Conservation (phyloP, 2,329 filamentous ascomycete species). For the Sporothrix mexicana region DNA sequence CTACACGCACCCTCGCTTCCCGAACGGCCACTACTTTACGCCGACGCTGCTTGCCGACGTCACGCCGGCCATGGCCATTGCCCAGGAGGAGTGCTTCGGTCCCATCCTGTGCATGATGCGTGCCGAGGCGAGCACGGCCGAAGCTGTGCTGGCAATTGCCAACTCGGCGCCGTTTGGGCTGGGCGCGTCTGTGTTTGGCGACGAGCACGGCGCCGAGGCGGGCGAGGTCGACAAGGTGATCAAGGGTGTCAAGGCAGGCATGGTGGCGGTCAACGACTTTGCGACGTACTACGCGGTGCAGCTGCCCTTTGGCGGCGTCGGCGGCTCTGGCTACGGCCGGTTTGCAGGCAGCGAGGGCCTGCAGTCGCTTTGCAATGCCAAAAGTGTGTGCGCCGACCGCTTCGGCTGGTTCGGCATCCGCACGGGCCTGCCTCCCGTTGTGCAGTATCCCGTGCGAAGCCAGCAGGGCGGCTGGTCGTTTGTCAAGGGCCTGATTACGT, state of each 20-base stretch:
- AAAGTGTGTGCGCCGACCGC: constrained; percentile 82
- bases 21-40: constrained; percentile 85
- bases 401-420: constrained; percentile 64
- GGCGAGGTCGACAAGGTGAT: constrained; percentile 68
- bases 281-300: constrained; percentile 92
- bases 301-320: constrained; percentile 90
- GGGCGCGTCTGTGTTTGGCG: constrained; percentile 86
- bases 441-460: constrained; percentile 79
- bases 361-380: constrained; percentile 82
- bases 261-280: constrained; percentile 97
- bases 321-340: constrained; percentile 86
- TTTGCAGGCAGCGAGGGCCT: constrained; percentile 93
- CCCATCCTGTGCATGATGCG: constrained; percentile 88
- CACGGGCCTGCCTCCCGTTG: constrained; percentile 79
- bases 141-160: constrained; percentile 74
- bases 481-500: constrained; percentile 63
- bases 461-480: constrained; percentile 70
- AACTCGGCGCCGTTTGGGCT: constrained; percentile 87
- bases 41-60: constrained; percentile 94
- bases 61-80: constrained; percentile 81
- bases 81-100: constrained; percentile 89
- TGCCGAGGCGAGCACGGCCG: constrained; percentile 63
- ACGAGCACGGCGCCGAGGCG: constrained; percentile 55
- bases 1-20: constrained; percentile 72
- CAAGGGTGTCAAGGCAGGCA: constrained; percentile 74